Base-by-base conservation (phyloP, 148 eudicot species). In the Spergularia bocconei region DNA sequence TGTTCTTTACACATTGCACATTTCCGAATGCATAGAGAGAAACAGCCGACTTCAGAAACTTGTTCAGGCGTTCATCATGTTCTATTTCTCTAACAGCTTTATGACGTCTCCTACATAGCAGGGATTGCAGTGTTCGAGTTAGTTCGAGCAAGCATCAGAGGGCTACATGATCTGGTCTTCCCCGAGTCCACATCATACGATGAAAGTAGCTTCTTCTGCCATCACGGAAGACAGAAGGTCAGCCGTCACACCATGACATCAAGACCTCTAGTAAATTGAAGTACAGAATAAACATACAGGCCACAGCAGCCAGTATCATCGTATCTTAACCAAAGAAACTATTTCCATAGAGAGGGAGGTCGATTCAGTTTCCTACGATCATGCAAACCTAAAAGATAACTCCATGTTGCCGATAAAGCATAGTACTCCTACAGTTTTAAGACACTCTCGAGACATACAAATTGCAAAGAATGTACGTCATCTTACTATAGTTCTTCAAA, bases 171-270 rank as follows among this genome's bases (percentile, higher is more conserved):
- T 69, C 76, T 79, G 69, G 53, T 60, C 70, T 74, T 77, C 73
- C 82, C 85, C 19, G 83, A 76, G 50, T 83, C 78, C 50, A 60
- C 80, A 67, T 79, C 86, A 19, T 83, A 83, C 57, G 75, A 77
- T 29, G 86, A 77, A 13, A 79, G 77, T 50, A 83, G 56, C 72
- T 80, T 77, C 57, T 75, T 80, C 86, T 83, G 80, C 25, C 17
- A 19, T 39, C 56, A 75, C 29, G 25, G 0, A 23, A 55, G 63
- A 44, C n/a, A 16, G 21, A 47, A 64, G n/a, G 11, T 20, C 29
- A 11, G 6, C n/a, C n/a, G n/a, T n/a, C n/a, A n/a, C 57, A 20
- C 36, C 10, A 69, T 13, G 38, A 51, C 17, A 51, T 33, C 41
- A 9, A 15, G 11, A 38, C 11, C 21, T 63, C 12, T 29, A 44